A percentile compares a stretch with the other conserved stretches of the same genome.
phyloP scores from a whole-genome alignment of 768 basidiomycete species.

The Trametes sanguinea region DNA sequence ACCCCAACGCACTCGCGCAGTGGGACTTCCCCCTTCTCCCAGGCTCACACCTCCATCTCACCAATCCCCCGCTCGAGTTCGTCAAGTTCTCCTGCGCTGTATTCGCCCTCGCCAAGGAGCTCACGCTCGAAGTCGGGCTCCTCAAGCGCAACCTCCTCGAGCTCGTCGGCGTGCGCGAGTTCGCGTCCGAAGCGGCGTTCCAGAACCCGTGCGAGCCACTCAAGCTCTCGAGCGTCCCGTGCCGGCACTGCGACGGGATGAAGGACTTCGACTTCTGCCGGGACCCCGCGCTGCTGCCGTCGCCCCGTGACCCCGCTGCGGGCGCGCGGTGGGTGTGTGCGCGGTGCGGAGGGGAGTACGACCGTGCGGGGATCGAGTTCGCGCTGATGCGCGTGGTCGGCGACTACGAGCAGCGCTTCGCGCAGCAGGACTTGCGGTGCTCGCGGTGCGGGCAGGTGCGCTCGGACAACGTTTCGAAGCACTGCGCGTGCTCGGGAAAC shows the following conservation, averaged over 20 bases:
- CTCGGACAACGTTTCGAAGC: conserved; percentile 80
- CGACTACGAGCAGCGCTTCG: conserved; percentile 68
- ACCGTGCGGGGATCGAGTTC: conserved; percentile 85
- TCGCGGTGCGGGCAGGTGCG: conserved; percentile 89
- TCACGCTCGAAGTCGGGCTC: conserved; percentile 82
- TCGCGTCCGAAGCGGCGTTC: conserved; percentile 82
- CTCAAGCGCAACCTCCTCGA: conserved; percentile 90
- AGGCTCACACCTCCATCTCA: conserved; percentile 78
- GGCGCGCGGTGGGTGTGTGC: conserved; percentile 44
- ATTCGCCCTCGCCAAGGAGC: conserved; percentile 77
- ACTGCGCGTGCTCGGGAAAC: conserved; percentile 86
- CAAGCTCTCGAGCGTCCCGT: conserved; percentile 83
- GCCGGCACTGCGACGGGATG: conserved; percentile 80
- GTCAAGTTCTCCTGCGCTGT: conserved; percentile 86
- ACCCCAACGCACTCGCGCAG: conserved; percentile 40
- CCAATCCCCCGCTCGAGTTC: conserved; percentile 85
- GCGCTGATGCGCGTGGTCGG: conserved; percentile 77
- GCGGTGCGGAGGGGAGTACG: conserved; percentile 82
- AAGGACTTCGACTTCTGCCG: conserved; percentile 96
- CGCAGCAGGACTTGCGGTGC: conserved; percentile 90
- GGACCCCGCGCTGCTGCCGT: conserved; percentile 78
- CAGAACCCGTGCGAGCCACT: conserved; percentile 91
- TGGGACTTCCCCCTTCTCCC: conserved; percentile 87
- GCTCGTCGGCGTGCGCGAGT: conserved; percentile 83
- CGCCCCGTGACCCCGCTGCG: conserved; percentile 26